Evolutionary conservation across 2,329 filamentous ascomycete genomes (phyloP).

Genomic region (Epichloe festucae): DNA sequence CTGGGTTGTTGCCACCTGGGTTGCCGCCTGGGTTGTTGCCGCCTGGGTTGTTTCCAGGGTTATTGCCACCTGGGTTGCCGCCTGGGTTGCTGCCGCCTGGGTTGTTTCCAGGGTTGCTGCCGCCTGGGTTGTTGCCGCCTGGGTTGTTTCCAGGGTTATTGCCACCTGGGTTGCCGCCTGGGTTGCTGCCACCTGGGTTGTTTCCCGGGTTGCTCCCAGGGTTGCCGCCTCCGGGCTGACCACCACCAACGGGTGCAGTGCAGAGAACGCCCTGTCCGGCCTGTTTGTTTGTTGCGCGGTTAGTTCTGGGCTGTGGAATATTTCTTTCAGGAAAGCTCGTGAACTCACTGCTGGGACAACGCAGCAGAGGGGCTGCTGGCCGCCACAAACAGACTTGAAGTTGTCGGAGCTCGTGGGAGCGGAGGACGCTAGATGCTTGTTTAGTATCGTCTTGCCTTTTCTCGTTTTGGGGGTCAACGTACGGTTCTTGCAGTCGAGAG

Average conservation of each 20-base stretch:
- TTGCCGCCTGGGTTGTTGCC: conserved; percentile 1
- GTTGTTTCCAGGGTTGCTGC: not conserved
- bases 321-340: no score
- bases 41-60: not conserved
- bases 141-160: not conserved
- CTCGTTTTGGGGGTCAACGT: not conserved
- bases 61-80: not conserved
- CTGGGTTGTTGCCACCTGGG: conserved; percentile 1
- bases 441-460: not conserved
- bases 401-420: not conserved
- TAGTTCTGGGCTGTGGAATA: no score
- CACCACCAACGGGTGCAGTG: not conserved
- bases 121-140: not conserved
- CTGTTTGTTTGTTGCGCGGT: no score
- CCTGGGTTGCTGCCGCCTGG: not conserved
- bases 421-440: not conserved
- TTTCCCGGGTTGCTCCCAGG: not conserved
- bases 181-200: not conserved
- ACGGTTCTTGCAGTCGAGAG: conserved; percentile 7
- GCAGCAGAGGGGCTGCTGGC: not conserved
- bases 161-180: not conserved
- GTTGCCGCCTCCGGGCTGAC: not conserved
- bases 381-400: not conserved
- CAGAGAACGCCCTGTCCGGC: no score
- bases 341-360: conserved; percentile 1